Percentiles rank a stretch among this genome's conserved stretches.
Conservation (phyloP, 768 basidiomycete genomes). For the Cystofilobasidium bisporidii region DNA sequence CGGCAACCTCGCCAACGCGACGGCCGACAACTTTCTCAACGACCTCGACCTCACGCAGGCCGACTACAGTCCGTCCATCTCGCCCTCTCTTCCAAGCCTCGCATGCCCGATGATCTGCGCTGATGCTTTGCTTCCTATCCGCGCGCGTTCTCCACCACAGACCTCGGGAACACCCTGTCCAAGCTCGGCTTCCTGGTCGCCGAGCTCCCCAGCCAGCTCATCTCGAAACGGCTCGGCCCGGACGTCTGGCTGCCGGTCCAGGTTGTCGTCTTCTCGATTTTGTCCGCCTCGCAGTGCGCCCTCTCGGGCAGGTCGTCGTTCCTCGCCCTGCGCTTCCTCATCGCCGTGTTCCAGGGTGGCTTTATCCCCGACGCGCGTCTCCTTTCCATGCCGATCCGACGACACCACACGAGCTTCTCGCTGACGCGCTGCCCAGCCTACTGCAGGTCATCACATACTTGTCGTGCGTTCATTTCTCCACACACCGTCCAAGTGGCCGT, state of each 20-base stretch:
- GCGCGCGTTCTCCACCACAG: too few species aligned
- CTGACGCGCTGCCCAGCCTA: too few species aligned
- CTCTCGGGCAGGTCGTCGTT: conserved; percentile 24
- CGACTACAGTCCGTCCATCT: conserved; percentile 29
- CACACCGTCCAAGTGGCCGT: too few species aligned
- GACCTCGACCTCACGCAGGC: conserved; percentile 32
- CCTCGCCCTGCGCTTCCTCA: conserved; percentile 24
- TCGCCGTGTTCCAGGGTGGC: conserved; percentile 50
- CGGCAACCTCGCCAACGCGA: conserved; percentile 46
- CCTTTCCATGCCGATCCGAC: too few species aligned
- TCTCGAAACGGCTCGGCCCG: conserved; percentile 43
- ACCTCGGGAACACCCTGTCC: conserved; percentile 47
- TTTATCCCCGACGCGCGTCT: conserved; percentile 46
- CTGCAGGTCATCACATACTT: background rate
- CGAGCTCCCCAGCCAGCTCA: conserved; percentile 30
- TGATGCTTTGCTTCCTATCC: background rate
- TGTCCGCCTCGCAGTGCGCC: background rate
- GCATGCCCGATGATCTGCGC: too few species aligned
- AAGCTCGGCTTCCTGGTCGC: conserved; percentile 32
- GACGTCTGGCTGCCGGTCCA: conserved; percentile 34
- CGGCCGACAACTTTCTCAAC: conserved; percentile 31
- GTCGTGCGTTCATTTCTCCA: too few species aligned
- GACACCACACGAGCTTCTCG: too few species aligned
- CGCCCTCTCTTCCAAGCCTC: too few species aligned
- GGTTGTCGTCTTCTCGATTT: conserved; percentile 37